Conservation (phyloP, 2,329 filamentous ascomycete species). For the Fusarium sp. region DNA sequence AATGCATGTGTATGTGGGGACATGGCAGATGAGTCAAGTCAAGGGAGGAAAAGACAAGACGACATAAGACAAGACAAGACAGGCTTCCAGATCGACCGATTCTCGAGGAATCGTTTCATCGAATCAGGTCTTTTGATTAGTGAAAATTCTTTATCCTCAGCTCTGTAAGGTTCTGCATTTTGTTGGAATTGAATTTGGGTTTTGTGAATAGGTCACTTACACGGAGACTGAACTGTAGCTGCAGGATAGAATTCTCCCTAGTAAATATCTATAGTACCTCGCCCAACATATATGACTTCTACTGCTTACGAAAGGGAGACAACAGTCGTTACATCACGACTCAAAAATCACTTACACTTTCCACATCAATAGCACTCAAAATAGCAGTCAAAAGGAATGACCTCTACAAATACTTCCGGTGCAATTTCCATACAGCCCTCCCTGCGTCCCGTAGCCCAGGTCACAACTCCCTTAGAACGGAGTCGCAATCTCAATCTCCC, state of each 20-base stretch:
- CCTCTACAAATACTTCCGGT: background rate
- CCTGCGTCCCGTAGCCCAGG: conserved; percentile 13
- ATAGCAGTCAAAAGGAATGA: conserved; percentile 1
- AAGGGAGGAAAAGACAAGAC: conserved; percentile 30
- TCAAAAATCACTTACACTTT: conserved; percentile 25
- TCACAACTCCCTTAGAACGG: conserved; percentile 35
- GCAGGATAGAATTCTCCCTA: no score
- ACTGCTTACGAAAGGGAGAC: background rate
- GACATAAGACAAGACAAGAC: conserved; percentile 6
- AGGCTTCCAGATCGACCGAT: conserved; percentile 35
- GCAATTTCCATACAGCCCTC: conserved; percentile 10
- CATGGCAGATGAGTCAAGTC: conserved; percentile 9
- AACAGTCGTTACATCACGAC: background rate
- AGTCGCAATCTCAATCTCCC: conserved; percentile 29
- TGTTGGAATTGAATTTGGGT: background rate
- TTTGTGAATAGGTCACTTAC: no score
- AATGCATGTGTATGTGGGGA: conserved; percentile 11
- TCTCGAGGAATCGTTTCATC: conserved; percentile 6
- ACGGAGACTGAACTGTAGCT: no score
- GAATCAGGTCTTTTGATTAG: background rate
- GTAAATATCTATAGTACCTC: no score
- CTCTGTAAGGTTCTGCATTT: background rate
- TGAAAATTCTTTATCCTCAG: background rate
- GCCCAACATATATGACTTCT: no score
- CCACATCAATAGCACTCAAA: conserved; percentile 7